Conservation (phyloP, 768 basidiomycete genomes). For the Mycena venus region DNA sequence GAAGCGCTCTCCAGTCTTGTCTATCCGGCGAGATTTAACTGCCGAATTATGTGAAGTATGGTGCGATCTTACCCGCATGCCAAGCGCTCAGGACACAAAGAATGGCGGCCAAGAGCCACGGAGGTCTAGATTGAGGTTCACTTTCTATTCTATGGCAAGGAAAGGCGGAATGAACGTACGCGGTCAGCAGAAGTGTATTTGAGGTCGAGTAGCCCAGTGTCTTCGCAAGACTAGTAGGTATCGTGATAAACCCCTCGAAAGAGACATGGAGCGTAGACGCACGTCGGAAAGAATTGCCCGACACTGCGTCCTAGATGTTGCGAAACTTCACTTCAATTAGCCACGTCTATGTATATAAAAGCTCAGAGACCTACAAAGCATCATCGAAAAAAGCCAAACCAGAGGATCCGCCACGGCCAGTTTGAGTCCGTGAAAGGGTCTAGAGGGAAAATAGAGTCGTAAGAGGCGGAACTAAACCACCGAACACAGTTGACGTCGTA, state of each 20-base stretch:
- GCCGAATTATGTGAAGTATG: not conserved
- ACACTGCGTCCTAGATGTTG: slow-evolving; percentile 56
- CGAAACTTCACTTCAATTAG: slow-evolving; percentile 33
- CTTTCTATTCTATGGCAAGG: not conserved
- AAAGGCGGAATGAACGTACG: slow-evolving; percentile 44
- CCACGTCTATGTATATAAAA: no score
- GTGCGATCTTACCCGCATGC: slow-evolving; percentile 51
- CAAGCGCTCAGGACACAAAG: slow-evolving; percentile 54
- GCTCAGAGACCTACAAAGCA: slow-evolving; percentile 44
- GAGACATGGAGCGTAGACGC: slow-evolving; percentile 20
- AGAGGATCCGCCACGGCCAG: slow-evolving; percentile 57
- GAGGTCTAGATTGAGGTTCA: slow-evolving; percentile 49
- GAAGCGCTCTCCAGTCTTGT: slow-evolving; percentile 61
- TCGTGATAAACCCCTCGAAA: not conserved
- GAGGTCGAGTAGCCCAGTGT: slow-evolving; percentile 62
- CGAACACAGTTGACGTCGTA: slow-evolving; percentile 43
- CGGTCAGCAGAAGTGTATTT: slow-evolving; percentile 57
- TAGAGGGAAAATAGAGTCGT: slow-evolving; percentile 21
- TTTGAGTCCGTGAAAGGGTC: slow-evolving; percentile 51
- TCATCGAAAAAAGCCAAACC: slow-evolving; percentile 55
- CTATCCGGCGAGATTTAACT: slow-evolving; percentile 34
- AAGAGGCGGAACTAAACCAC: not conserved
- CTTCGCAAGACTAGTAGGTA: slow-evolving; percentile 47
- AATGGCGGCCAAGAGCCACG: slow-evolving; percentile 56
- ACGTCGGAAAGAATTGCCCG: slow-evolving; percentile 64